Conservation (phyloP, 2,329 filamentous ascomycete species). For the Colletotrichum eleusines region DNA sequence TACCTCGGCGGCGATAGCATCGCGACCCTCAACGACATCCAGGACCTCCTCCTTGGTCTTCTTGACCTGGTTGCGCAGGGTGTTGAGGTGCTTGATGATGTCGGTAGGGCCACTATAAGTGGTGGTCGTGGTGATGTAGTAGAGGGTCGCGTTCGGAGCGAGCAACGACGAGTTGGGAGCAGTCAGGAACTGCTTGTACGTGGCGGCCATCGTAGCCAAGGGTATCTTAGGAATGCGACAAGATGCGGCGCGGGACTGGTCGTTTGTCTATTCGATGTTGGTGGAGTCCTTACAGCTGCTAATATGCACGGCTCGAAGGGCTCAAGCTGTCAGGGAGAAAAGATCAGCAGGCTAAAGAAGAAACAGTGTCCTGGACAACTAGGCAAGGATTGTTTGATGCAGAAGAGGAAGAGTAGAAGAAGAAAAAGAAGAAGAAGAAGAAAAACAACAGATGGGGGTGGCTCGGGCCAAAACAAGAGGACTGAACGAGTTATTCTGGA, state of each 20-base stretch:
- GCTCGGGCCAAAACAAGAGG: slow-evolving; percentile 40
- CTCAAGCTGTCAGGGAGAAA: slow-evolving; percentile 34
- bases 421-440: slow-evolving; percentile 35
- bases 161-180: slow-evolving; percentile 74
- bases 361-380: slow-evolving; percentile 20
- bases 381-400: slow-evolving; percentile 10
- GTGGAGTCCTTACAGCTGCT: slow-evolving; percentile 27
- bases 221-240: slow-evolving; percentile 26
- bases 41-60: slow-evolving; percentile 86
- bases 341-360: slow-evolving; percentile 30
- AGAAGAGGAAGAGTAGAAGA: slow-evolving; percentile 24
- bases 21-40: slow-evolving; percentile 76
- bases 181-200: slow-evolving; percentile 80
- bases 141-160: slow-evolving; percentile 74
- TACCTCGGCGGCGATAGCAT: slow-evolving; percentile 80
- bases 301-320: slow-evolving; percentile 28
- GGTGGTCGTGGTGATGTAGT: slow-evolving; percentile 92
- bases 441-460: slow-evolving; percentile 35
- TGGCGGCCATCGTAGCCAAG: slow-evolving; percentile 53
- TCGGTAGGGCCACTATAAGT: slow-evolving; percentile 77
- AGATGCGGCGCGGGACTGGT: slow-evolving; percentile 24
- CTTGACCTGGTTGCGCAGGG: slow-evolving; percentile 79
- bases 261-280: slow-evolving; percentile 23
- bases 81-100: slow-evolving; percentile 85
- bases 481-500: slow-evolving; percentile 39